Evolutionary conservation across 495 filamentous ascomycete genomes (phyloP).

Genomic region (Neurospora sp.): DNA sequence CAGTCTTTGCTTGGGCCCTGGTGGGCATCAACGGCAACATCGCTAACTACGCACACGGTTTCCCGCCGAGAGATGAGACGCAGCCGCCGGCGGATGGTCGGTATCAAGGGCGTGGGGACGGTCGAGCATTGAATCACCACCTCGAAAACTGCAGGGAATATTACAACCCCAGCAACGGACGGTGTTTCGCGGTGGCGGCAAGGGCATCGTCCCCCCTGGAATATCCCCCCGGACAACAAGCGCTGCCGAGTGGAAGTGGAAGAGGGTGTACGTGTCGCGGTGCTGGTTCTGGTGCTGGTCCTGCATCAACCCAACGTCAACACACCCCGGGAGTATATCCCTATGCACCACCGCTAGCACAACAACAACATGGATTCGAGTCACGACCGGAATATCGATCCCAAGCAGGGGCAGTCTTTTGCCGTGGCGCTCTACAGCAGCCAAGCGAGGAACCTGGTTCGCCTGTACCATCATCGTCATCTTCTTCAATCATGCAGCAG

Average conservation of each 20-base stretch:
- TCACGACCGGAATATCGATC: neutral
- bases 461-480: neutral
- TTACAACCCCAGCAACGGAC: neutral
- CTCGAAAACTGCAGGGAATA: neutral
- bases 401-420: neutral
- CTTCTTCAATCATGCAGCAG: neutral
- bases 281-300: neutral
- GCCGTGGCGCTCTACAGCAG: neutral
- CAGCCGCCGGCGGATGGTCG: slow-evolving; percentile 32
- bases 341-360: neutral
- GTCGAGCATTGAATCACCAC: neutral
- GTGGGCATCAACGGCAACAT: slow-evolving; percentile 73
- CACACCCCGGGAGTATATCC: neutral
- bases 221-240: neutral
- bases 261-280: neutral
- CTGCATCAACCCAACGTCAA: neutral
- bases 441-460: neutral
- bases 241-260: neutral
- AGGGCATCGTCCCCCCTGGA: neutral
- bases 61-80: slow-evolving; percentile 49
- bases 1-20: slow-evolving; percentile 74
- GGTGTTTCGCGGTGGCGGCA: neutral
- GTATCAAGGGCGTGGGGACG: neutral
- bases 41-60: slow-evolving; percentile 53
- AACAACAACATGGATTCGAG: neutral